Evolutionary conservation across 1,284 basidiomycete genomes (phyloP), one percentile per base, ranked within the genome.

Genomic region (Melanopsichium pennsylvanicum): DNA sequence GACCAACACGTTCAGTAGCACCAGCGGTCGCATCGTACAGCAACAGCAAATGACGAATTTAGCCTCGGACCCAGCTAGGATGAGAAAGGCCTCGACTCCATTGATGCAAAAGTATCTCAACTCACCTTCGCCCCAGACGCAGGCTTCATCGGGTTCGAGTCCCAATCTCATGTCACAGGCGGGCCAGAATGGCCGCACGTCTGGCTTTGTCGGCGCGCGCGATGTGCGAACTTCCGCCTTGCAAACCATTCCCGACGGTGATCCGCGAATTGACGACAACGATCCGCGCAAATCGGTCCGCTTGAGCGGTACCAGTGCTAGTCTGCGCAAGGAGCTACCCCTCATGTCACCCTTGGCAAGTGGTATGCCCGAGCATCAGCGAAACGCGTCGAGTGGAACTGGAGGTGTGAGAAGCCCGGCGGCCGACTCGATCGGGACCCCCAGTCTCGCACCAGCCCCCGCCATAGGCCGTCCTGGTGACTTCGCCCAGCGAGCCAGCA

Each of bases 41-140:
- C 56, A 59, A 41, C 52, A 56, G 29, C 50, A 52, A 22, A 34
- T 16, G 19, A 27, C 13, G 8, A 38, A 25, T 16, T 9, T 22
- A 25, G 44, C 9, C 7, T 33, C 33, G 10, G 58, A 54, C 19
- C 6, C 58, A 11, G 46, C 37, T 19, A 48, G 54, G 38, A 58
- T 48, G 54, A 38, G 61, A 16, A 61, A 58, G 32, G 52, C 51
- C 2, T 56, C 67, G 15, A 70, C 60, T 15, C 45, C 67, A 1
- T 33, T 64, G 48, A 60, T 70, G 47, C 56, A 63, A 23, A 64
- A 57, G 48, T 64, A 70, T 19, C 60, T 70, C 52, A 56, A 54
- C 38, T 70, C 67, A 42, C 61, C 67, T 9, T 57, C 41, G 19
- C 54, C 49, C 1, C 58, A 58, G 41, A 68, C 54, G n/a, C 58